A percentile compares a stretch with the other conserved stretches of the same genome.
phyloP scores from a whole-genome alignment of 306 rosid species.

The Vigna trinervia region DNA sequence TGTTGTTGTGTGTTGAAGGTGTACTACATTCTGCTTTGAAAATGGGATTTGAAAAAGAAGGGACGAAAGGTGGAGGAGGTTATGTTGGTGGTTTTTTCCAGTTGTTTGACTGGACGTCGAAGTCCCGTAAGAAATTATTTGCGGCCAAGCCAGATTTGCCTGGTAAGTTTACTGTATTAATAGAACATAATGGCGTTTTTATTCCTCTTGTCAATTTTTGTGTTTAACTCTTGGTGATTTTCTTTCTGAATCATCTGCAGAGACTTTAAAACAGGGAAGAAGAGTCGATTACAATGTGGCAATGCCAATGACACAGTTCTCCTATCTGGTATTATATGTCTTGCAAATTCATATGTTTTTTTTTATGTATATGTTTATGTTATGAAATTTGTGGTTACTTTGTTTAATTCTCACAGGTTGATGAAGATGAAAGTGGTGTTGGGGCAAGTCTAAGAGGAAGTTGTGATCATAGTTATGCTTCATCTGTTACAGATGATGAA shows the following conservation, averaged over 20 bases:
- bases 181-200: not conserved
- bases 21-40: slow-evolving; percentile 48
- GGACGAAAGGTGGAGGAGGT: slow-evolving; percentile 68
- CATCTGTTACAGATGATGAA: slow-evolving; percentile 92
- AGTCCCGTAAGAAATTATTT: slow-evolving; percentile 87
- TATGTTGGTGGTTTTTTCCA: slow-evolving; percentile 85
- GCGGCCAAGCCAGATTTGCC: slow-evolving; percentile 65
- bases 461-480: slow-evolving; percentile 81
- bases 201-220: slow-evolving; percentile 7
- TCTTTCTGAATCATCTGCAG: slow-evolving; percentile 46
- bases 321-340: slow-evolving; percentile 53
- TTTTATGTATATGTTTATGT: slow-evolving; percentile 8
- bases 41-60: slow-evolving; percentile 88
- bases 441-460: slow-evolving; percentile 63
- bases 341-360: slow-evolving; percentile 8
- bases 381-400: slow-evolving; percentile 24
- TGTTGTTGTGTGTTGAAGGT: not conserved
- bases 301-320: slow-evolving; percentile 54
- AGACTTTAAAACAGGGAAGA: slow-evolving; percentile 59
- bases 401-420: slow-evolving; percentile 52
- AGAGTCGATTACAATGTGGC: slow-evolving; percentile 58
- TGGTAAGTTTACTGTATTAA: slow-evolving; percentile 53
- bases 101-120: slow-evolving; percentile 90
- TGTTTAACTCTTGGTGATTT: slow-evolving; percentile 37
- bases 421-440: slow-evolving; percentile 65